A percentile compares a stretch with the other conserved stretches of the same genome.
Conservation (phyloP, 495 filamentous ascomycete species). For the Glarea lozoyensis region DNA sequence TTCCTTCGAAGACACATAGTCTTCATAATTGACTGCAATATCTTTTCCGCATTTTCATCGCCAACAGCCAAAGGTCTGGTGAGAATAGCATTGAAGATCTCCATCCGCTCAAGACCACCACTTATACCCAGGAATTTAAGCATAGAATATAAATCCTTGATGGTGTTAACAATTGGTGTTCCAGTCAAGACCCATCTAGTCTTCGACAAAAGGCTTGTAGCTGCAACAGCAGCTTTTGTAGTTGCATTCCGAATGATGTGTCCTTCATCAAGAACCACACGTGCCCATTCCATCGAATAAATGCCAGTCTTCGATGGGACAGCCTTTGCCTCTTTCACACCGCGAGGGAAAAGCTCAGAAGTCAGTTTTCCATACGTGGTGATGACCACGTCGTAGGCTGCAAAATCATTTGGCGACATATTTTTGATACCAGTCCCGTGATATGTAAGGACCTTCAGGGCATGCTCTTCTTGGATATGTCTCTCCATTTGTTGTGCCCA, state of each 20-base stretch:
- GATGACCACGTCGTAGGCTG: constrained; percentile 63
- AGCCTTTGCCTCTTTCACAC: constrained; percentile 1
- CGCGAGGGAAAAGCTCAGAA: constrained; percentile 26
- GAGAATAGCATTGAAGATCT: constrained; percentile 68
- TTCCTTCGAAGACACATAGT: constrained; percentile 77
- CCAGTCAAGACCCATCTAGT: constrained; percentile 80
- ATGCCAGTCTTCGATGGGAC: constrained; percentile 33
- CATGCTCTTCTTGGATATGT: constrained; percentile 53
- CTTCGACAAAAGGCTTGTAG: constrained; percentile 53
- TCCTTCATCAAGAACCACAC: constrained; percentile 81
- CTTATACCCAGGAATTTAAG: constrained; percentile 69
- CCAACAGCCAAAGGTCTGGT: constrained; percentile 59
- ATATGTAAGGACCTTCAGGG: constrained; percentile 62
- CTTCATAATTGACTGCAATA: constrained; percentile 70
- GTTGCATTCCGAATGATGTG: constrained; percentile 75
- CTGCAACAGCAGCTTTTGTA: constrained; percentile 62
- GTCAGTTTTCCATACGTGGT: constrained; percentile 67
- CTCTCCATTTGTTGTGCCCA: constrained; percentile 76
- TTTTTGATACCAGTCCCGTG: constrained; percentile 57
- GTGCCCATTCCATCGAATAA: constrained; percentile 65
- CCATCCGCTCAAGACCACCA: constrained; percentile 66
- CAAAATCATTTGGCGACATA: constrained; percentile 43
- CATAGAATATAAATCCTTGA: constrained; percentile 77
- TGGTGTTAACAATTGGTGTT: constrained; percentile 69
- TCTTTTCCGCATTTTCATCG: constrained; percentile 45